A percentile compares a stretch with the other conserved stretches of the same genome.
Evolutionary conservation across 345 rosid genomes (phyloP).

Genomic region (Fremontodendron californicum): DNA sequence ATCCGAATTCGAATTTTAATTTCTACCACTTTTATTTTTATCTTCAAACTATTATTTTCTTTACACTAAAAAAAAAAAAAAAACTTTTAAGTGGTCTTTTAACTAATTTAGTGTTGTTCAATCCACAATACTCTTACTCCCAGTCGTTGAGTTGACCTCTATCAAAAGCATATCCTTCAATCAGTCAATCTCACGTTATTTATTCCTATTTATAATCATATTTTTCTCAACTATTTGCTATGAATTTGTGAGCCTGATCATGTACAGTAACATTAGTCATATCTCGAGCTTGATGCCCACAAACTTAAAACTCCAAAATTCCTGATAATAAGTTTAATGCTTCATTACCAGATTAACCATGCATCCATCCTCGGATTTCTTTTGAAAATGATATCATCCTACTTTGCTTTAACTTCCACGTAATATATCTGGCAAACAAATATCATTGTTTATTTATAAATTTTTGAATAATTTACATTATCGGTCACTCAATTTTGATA

Average conservation of each 20-base stretch:
- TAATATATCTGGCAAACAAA: not conserved
- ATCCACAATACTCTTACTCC: too few species aligned
- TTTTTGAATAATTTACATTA: too few species aligned
- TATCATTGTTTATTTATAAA: too few species aligned
- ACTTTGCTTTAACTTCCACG: slow-evolving; percentile 14
- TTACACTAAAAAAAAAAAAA: too few species aligned
- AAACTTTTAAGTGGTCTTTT: too few species aligned
- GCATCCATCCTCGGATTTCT: not conserved
- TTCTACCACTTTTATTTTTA: too few species aligned
- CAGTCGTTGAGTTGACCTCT: too few species aligned
- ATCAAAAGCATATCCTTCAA: not conserved
- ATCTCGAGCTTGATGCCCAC: not conserved
- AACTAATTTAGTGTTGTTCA: too few species aligned
- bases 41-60: too few species aligned
- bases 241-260: not conserved
- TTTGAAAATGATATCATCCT: slow-evolving; percentile 7
- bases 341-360: not conserved
- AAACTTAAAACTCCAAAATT: not conserved
- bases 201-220: too few species aligned
- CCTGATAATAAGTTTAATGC: not conserved
- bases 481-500: too few species aligned
- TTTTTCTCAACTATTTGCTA: not conserved
- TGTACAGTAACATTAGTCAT: not conserved
- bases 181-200: not conserved
- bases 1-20: too few species aligned